These are phyloP conservation scores for Pythium aquatile DNA, from an alignment of 352 stramenopile genomes.

Conservation along the genomic window DNA sequence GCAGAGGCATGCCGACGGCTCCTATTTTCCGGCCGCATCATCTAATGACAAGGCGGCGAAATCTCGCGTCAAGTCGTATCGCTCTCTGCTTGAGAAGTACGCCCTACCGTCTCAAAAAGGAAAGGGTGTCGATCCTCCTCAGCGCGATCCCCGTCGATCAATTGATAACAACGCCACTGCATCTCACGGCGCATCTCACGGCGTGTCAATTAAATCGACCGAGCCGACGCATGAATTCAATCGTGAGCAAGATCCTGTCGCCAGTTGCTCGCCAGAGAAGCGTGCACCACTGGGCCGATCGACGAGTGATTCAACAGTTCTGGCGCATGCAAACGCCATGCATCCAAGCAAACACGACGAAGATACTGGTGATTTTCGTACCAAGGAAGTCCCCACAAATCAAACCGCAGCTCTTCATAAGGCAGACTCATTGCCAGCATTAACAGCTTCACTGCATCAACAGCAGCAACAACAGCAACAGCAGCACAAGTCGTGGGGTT, in stretches of 20 bases:
- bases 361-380: background rate
- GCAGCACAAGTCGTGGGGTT: background rate
- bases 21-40: background rate
- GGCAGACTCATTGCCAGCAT: background rate
- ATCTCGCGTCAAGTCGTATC: conserved; percentile 10
- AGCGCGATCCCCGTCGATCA: background rate
- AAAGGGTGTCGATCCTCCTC: background rate
- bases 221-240: background rate
- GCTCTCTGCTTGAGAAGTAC: conserved; percentile 22
- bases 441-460: background rate
- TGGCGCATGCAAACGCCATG: background rate
- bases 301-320: conserved; percentile 2
- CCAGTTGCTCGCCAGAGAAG: conserved; percentile 4
- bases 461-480: background rate
- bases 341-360: background rate
- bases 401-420: background rate
- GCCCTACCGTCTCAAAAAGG: conserved; percentile 8
- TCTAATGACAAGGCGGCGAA: conserved; percentile 1
- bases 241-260: background rate
- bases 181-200: background rate
- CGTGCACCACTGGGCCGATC: background rate
- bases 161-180: background rate
- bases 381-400: background rate
- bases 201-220: background rate
- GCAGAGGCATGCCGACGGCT: background rate